A percentile compares a stretch with the other conserved stretches of the same genome.
These are phyloP conservation scores for Leccinum sublutescens DNA, from an alignment of 768 basidiomycete species.

Conservation along the genomic window DNA sequence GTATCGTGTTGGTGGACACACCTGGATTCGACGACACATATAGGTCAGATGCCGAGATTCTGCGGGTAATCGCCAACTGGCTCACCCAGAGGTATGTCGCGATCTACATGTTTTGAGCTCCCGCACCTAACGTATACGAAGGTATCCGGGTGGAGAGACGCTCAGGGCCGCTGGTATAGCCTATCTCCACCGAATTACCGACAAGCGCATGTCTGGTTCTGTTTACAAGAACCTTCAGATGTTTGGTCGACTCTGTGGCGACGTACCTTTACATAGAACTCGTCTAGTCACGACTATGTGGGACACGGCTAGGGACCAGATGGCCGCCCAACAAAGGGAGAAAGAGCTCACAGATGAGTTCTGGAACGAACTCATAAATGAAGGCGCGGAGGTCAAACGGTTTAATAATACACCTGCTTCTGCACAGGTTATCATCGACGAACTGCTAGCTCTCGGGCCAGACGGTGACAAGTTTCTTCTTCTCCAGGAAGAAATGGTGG, in stretches of 20 bases:
- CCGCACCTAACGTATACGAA: neutral
- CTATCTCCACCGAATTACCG: constrained; percentile 32
- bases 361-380: constrained; percentile 14
- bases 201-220: constrained; percentile 35
- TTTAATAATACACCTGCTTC: neutral
- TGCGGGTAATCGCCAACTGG: constrained; percentile 16
- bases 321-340: constrained; percentile 14
- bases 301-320: constrained; percentile 23
- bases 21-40: constrained; percentile 24
- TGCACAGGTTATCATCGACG: neutral
- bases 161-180: neutral
- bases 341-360: constrained; percentile 25
- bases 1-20: constrained; percentile 21
- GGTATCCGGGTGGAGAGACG: constrained; percentile 1
- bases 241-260: constrained; percentile 37
- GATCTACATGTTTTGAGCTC: neutral
- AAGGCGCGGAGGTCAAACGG: neutral
- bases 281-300: constrained; percentile 41
- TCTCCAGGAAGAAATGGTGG: constrained; percentile 22
- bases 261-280: constrained; percentile 26
- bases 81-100: constrained; percentile 16
- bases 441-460: neutral
- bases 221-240: constrained; percentile 30
- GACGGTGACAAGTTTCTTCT: constrained; percentile 5
- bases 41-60: constrained; percentile 10